Percentiles rank a stretch among this genome's conserved stretches.
Evolutionary conservation across 1,284 basidiomycete genomes (phyloP).

Genomic region (Fomitopsis pinicola): DNA sequence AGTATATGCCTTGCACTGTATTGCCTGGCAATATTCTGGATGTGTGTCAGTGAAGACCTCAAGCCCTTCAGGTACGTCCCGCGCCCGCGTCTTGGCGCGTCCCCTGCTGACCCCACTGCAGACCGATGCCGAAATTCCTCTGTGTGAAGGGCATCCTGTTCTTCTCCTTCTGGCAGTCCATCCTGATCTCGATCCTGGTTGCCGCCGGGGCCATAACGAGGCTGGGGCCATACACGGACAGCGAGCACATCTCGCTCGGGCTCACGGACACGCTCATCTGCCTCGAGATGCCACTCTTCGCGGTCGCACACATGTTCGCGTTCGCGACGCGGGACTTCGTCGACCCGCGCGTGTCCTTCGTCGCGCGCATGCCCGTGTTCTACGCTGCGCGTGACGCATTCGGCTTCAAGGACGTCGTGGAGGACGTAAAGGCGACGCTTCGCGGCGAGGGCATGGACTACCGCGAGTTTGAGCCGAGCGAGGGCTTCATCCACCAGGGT

Average conservation of each 20-base stretch:
- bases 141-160: constrained; percentile 98
- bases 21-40: constrained; percentile 94
- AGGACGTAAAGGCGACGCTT: constrained; percentile 83
- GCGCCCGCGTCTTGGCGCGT: constrained; percentile 1
- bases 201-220: constrained; percentile 72
- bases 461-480: constrained; percentile 92
- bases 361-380: constrained; percentile 83
- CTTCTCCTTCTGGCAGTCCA: constrained; percentile 97
- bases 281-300: constrained; percentile 97
- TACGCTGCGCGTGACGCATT: constrained; percentile 89
- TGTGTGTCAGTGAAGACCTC: constrained; percentile 82
- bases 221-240: constrained; percentile 85
- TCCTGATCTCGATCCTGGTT: constrained; percentile 85
- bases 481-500: constrained; percentile 89
- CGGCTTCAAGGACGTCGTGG: constrained; percentile 82
- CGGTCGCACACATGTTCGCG: constrained; percentile 88
- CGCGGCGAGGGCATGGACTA: constrained; percentile 92
- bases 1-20: constrained; percentile 76
- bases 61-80: constrained; percentile 75
- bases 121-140: constrained; percentile 89
- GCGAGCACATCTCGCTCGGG: constrained; percentile 88
- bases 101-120: constrained; percentile 19
- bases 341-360: constrained; percentile 59
- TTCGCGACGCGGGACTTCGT: constrained; percentile 86
- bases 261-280: constrained; percentile 90